phyloP scores from a whole-genome alignment of 257 asterid genomes.

The Ocimum tenuiflorum region DNA sequence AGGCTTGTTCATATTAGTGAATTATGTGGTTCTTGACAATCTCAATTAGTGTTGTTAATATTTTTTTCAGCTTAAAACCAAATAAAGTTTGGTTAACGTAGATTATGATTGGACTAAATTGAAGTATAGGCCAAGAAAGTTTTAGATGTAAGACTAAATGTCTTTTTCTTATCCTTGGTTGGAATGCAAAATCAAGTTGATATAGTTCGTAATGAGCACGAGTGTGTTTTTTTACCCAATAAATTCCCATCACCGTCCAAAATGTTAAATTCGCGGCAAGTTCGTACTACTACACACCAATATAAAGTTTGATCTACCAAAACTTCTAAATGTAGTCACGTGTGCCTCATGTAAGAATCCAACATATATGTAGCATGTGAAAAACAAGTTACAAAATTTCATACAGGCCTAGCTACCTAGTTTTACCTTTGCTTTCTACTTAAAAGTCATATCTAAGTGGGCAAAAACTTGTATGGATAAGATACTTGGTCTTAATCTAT shows the following conservation, averaged over 20 bases:
- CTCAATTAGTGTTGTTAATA: too few species aligned
- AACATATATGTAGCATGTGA: background rate
- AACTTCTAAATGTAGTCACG: background rate
- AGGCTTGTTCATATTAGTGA: too few species aligned
- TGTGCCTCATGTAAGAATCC: background rate
- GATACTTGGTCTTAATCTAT: too few species aligned
- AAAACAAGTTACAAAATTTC: slow-evolving; percentile 9
- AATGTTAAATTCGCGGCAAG: background rate
- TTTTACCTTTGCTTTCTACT: background rate
- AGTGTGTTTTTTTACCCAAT: background rate
- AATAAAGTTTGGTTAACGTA: too few species aligned
- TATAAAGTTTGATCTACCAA: background rate
- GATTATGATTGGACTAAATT: background rate
- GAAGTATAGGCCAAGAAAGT: background rate
- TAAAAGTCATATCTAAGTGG: too few species aligned
- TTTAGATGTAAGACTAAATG: background rate
- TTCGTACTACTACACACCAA: background rate
- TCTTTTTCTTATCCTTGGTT: background rate
- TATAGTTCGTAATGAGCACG: background rate
- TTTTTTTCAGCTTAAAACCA: too few species aligned
- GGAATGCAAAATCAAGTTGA: too few species aligned
- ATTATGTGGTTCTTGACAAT: background rate
- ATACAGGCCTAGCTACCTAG: background rate
- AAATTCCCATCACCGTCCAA: slow-evolving; percentile 10
- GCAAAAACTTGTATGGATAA: too few species aligned